A percentile compares a stretch with the other conserved stretches of the same genome.
Conservation (phyloP, 148 eudicot species). For the Mesembryanthemum crystallinum region DNA sequence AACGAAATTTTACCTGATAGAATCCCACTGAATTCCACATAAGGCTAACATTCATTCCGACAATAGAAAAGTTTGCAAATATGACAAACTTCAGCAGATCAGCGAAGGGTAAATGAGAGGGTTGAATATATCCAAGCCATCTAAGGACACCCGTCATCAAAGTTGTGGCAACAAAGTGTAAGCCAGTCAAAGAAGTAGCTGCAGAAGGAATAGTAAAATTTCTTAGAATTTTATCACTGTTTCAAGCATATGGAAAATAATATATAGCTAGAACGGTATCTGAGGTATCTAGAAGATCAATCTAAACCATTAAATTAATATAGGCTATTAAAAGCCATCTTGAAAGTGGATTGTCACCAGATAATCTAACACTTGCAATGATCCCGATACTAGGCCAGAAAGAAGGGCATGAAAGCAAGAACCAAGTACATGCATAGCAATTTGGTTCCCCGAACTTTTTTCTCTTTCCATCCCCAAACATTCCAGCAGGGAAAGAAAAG, state of each 20-base stretch:
- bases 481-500: background rate
- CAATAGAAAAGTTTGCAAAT: slow-evolving; percentile 88
- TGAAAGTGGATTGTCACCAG: background rate
- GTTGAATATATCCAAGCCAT: slow-evolving; percentile 83
- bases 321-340: background rate
- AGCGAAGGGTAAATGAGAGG: slow-evolving; percentile 77
- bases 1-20: slow-evolving; percentile 63
- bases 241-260: background rate
- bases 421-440: background rate
- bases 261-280: background rate
- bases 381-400: background rate
- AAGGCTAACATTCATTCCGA: slow-evolving; percentile 94
- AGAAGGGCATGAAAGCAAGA: background rate
- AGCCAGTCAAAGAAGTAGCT: slow-evolving; percentile 93
- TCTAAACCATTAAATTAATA: slow-evolving; percentile 3
- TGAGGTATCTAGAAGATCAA: slow-evolving; percentile 6
- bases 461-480: slow-evolving; percentile 12
- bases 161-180: slow-evolving; percentile 85
- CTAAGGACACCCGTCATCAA: slow-evolving; percentile 78
- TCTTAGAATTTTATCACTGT: background rate
- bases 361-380: background rate
- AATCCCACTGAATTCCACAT: slow-evolving; percentile 99
- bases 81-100: slow-evolving; percentile 85
- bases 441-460: background rate
- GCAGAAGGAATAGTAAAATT: slow-evolving; percentile 29